These are phyloP conservation scores for Thelonectria rubi DNA, from an alignment of 2,329 filamentous ascomycete species.

Conservation along the genomic window DNA sequence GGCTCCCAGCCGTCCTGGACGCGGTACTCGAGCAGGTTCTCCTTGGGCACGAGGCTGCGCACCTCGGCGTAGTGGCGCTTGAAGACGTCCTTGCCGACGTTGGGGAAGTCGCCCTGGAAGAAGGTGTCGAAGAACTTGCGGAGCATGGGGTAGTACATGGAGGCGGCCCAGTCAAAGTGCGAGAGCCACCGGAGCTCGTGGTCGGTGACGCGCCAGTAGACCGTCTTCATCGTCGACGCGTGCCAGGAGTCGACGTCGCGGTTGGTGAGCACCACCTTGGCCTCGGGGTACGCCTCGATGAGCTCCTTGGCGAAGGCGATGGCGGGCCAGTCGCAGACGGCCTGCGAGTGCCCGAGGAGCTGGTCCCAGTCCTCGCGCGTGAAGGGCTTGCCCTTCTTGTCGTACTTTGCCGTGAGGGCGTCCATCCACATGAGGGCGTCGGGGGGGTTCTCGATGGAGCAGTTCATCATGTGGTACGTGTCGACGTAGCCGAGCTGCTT, in stretches of 20 bases:
- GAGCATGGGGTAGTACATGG: slow-evolving; percentile 76
- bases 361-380: slow-evolving; percentile 75
- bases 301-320: slow-evolving; percentile 75
- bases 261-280: slow-evolving; percentile 74
- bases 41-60: slow-evolving; percentile 44
- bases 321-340: slow-evolving; percentile 75
- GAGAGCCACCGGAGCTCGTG: slow-evolving; percentile 58
- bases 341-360: slow-evolving; percentile 71
- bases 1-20: slow-evolving; percentile 51
- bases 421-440: slow-evolving; percentile 77
- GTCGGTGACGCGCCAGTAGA: slow-evolving; percentile 73
- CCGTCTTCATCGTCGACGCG: slow-evolving; percentile 71
- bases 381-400: slow-evolving; percentile 54
- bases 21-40: slow-evolving; percentile 47
- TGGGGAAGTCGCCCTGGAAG: slow-evolving; percentile 73
- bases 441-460: slow-evolving; percentile 66
- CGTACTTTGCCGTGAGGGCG: slow-evolving; percentile 65
- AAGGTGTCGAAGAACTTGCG: slow-evolving; percentile 74
- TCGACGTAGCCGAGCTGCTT: slow-evolving; percentile 72
- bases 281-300: slow-evolving; percentile 76
- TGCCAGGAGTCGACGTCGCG: slow-evolving; percentile 72
- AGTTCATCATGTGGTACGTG: slow-evolving; percentile 79
- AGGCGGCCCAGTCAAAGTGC: slow-evolving; percentile 66
- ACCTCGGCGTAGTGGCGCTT: slow-evolving; percentile 50
- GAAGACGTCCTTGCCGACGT: slow-evolving; percentile 71